Evolutionary conservation across 2,329 filamentous ascomycete genomes (phyloP).

Genomic region (Arachnomyces sp.): DNA sequence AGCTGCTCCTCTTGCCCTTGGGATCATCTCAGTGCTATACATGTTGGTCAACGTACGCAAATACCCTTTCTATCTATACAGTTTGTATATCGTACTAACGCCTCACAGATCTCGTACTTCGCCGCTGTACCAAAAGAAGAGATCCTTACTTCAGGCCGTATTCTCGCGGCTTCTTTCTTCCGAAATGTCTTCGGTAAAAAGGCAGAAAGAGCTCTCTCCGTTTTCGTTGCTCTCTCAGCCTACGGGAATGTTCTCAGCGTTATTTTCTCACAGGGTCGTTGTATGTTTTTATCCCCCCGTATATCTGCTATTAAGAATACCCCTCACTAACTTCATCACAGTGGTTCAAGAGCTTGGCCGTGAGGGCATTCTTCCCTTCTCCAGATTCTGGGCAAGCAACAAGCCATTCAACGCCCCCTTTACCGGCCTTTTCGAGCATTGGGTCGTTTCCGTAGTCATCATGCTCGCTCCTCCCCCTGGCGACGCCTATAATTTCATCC

Average conservation of each 20-base stretch:
- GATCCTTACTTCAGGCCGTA: slow-evolving; percentile 40
- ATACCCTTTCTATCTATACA: slow-evolving; percentile 36
- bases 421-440: slow-evolving; percentile 48
- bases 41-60: slow-evolving; percentile 61
- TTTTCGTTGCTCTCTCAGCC: slow-evolving; percentile 59
- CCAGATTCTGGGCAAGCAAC: slow-evolving; percentile 56
- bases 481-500: slow-evolving; percentile 52
- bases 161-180: slow-evolving; percentile 44
- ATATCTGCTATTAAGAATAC: slow-evolving; percentile 5
- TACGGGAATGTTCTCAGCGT: slow-evolving; percentile 60
- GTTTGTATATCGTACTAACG: no score
- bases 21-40: slow-evolving; percentile 52
- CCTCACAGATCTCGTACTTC: slow-evolving; percentile 39
- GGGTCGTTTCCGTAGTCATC: slow-evolving; percentile 53
- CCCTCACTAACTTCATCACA: slow-evolving; percentile 12
- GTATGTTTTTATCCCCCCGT: slow-evolving; percentile 16
- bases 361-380: slow-evolving; percentile 55
- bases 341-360: slow-evolving; percentile 50
- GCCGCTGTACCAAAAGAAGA: slow-evolving; percentile 44
- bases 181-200: slow-evolving; percentile 45
- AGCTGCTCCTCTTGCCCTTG: slow-evolving; percentile 55
- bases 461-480: slow-evolving; percentile 55
- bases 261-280: slow-evolving; percentile 55
- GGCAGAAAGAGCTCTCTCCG: slow-evolving; percentile 53
- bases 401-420: slow-evolving; percentile 54